These are phyloP conservation scores for Zygosaccharomyces siamensis DNA, from an alignment of 805 yeast species.

Conservation along the genomic window DNA sequence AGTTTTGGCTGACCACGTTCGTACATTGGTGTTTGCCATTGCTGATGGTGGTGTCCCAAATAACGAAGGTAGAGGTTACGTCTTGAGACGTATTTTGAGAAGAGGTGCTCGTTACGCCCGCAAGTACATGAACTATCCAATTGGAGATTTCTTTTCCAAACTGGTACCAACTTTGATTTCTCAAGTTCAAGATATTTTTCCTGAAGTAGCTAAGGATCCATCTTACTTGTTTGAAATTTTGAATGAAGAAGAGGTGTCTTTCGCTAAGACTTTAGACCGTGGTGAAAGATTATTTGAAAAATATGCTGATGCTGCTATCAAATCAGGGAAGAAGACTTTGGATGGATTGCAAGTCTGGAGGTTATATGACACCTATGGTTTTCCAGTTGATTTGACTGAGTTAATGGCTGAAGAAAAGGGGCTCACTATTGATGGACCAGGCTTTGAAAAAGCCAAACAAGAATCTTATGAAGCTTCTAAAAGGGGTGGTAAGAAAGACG, in stretches of 20 bases:
- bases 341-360: constrained; percentile 98
- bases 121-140: constrained; percentile 92
- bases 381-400: constrained; percentile 97
- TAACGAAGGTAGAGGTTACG: constrained; percentile 98
- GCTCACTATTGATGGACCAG: constrained; percentile 84
- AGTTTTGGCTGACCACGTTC: constrained; percentile 96
- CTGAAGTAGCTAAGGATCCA: constrained; percentile 74
- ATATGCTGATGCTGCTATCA: constrained; percentile 78
- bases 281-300: constrained; percentile 96
- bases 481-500: constrained; percentile 65
- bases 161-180: constrained; percentile 89
- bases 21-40: constrained; percentile 92
- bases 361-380: constrained; percentile 95
- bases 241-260: constrained; percentile 93
- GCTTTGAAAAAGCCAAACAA: constrained; percentile 83
- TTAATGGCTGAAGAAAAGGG: constrained; percentile 99
- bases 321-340: constrained; percentile 67
- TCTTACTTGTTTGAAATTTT: constrained; percentile 80
- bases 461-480: constrained; percentile 94
- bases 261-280: constrained; percentile 91
- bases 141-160: constrained; percentile 88
- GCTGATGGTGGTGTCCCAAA: constrained; percentile 99
- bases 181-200: constrained; percentile 84
- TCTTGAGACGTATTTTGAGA: constrained; percentile 91
- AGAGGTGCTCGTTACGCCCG: constrained; percentile 97